These are phyloP conservation scores for Dictyostelium intermedium DNA, from an alignment of 78 protist genomes.

Conservation along the genomic window DNA sequence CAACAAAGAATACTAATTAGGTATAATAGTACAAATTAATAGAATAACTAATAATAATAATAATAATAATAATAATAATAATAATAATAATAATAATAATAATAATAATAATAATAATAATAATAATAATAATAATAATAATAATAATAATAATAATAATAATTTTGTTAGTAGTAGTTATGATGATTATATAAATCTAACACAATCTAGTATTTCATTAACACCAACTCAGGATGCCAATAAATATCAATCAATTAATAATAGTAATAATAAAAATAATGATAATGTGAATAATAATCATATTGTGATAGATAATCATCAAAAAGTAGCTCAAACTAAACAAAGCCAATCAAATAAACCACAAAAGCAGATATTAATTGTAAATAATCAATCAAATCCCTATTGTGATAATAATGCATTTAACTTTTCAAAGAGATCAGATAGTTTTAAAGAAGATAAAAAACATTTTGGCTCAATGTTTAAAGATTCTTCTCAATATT, in stretches of 20 bases:
- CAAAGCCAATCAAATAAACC: background rate
- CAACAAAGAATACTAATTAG: too few relatives aligned
- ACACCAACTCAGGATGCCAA: background rate
- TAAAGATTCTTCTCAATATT: background rate
- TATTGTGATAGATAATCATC: background rate
- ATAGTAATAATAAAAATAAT: background rate
- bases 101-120: too few relatives aligned
- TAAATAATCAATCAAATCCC: background rate
- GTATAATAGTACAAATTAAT: too few relatives aligned
- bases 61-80: too few relatives aligned
- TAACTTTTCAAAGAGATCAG: background rate
- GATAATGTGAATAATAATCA: background rate
- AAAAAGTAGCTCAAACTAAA: background rate
- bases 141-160: background rate
- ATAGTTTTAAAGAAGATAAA: conserved; percentile 25
- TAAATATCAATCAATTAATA: background rate
- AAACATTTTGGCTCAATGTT: background rate
- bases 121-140: too few relatives aligned
- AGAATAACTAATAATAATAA: too few relatives aligned
- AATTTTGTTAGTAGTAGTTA: background rate
- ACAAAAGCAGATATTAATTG: background rate
- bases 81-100: too few relatives aligned
- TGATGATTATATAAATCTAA: background rate
- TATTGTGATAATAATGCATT: background rate
- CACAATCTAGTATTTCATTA: background rate